These are phyloP conservation scores for Metarhizium robertsii DNA, from an alignment of 2,329 filamentous ascomycete genomes.

Conservation along the genomic window DNA sequence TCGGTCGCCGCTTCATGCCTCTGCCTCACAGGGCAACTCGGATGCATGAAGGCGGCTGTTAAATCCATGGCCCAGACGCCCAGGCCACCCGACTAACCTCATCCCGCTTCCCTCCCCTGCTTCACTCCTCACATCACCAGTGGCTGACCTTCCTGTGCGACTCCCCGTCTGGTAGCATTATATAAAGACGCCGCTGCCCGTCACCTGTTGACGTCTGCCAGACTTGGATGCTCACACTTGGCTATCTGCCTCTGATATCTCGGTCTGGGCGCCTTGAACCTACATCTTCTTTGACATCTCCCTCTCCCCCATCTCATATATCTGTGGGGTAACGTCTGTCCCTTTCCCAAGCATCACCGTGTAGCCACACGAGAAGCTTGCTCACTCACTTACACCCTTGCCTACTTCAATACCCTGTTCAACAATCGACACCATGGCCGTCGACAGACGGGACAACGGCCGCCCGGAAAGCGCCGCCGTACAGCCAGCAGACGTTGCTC, in stretches of 20 bases:
- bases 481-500: slow-evolving; percentile 7
- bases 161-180: background rate
- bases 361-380: background rate
- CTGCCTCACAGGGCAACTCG: background rate
- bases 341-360: no score
- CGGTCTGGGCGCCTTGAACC: no score
- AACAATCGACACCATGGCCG: background rate
- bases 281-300: no score
- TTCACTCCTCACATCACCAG: background rate
- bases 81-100: background rate
- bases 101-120: background rate
- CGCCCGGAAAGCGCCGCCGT: background rate
- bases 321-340: no score
- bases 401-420: no score
- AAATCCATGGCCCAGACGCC: background rate
- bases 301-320: no score
- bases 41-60: background rate
- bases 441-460: background rate
- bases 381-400: background rate
- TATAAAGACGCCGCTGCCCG: background rate
- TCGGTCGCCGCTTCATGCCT: background rate
- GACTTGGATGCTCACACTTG: no score
- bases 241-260: no score
- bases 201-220: no score
- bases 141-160: background rate